These are phyloP conservation scores for Ceratocystis destructans DNA, from an alignment of 2,329 filamentous ascomycete species.

Conservation along the genomic window DNA sequence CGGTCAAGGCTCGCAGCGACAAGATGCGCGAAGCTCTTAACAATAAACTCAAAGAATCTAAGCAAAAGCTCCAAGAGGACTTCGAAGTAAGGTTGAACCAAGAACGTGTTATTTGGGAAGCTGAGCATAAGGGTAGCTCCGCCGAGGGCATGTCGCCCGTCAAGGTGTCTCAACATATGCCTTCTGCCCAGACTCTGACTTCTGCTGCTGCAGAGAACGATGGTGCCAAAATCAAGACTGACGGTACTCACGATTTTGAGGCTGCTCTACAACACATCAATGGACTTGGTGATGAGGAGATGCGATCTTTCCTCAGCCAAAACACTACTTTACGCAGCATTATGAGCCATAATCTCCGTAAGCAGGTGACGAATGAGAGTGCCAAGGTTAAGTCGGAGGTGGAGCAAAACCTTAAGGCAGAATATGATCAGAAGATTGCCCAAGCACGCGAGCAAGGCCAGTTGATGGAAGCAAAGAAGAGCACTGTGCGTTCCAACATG, in stretches of 20 bases:
- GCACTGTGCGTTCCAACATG: slow-evolving; percentile 63
- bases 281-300: slow-evolving; percentile 35
- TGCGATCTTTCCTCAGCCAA: slow-evolving; percentile 42
- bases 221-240: slow-evolving; percentile 32
- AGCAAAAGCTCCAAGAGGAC: slow-evolving; percentile 37
- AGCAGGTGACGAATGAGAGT: slow-evolving; percentile 54
- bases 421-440: slow-evolving; percentile 40
- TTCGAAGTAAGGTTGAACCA: slow-evolving; percentile 42
- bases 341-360: slow-evolving; percentile 49
- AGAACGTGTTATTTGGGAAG: slow-evolving; percentile 48
- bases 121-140: slow-evolving; percentile 32
- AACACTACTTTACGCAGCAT: slow-evolving; percentile 46
- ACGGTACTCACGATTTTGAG: slow-evolving; percentile 27
- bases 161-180: slow-evolving; percentile 15
- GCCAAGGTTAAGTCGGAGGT: slow-evolving; percentile 44
- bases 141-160: slow-evolving; percentile 20
- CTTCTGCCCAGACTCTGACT: slow-evolving; percentile 22
- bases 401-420: slow-evolving; percentile 33
- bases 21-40: slow-evolving; percentile 56
- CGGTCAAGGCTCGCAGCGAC: slow-evolving; percentile 51
- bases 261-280: slow-evolving; percentile 16
- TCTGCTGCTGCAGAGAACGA: slow-evolving; percentile 29
- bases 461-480: slow-evolving; percentile 62
- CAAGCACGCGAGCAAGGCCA: slow-evolving; percentile 50
- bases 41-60: slow-evolving; percentile 56